These are phyloP conservation scores for Phellinidium pouzarii DNA, from an alignment of 1,284 basidiomycete species.

Conservation along the genomic window DNA sequence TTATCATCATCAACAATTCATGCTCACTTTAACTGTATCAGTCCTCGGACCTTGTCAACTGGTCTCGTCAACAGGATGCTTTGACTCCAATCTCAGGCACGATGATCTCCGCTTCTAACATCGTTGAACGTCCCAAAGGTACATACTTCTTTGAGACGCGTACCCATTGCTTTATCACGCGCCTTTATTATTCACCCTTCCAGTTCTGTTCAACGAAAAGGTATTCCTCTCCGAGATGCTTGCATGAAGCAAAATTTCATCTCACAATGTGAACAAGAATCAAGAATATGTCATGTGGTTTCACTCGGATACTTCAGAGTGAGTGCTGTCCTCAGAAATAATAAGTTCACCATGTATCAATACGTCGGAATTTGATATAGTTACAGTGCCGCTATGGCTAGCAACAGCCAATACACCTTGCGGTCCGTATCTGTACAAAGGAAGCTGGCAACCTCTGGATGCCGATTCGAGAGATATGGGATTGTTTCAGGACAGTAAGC, in stretches of 20 bases:
- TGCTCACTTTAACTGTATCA: conserved; percentile 21
- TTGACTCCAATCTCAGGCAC: conserved; percentile 46
- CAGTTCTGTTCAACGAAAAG: conserved; percentile 49
- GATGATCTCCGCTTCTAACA: conserved; percentile 51
- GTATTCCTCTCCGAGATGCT: conserved; percentile 24
- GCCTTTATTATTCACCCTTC: background rate
- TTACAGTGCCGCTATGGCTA: conserved; percentile 54
- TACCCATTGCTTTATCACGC: background rate
- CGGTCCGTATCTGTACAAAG: conserved; percentile 51
- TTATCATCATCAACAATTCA: conserved; percentile 6
- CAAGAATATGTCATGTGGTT: conserved; percentile 68
- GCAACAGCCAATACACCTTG: conserved; percentile 53
- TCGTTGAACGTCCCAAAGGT: conserved; percentile 63
- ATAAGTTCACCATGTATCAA: conserved; percentile 4
- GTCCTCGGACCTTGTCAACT: conserved; percentile 48
- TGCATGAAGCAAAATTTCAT: background rate
- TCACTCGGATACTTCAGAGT: conserved; percentile 59
- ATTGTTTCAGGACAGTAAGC: conserved; percentile 48
- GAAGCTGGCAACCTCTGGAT: conserved; percentile 51
- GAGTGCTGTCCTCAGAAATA: conserved; percentile 22
- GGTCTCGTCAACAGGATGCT: conserved; percentile 54
- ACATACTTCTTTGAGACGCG: conserved; percentile 10
- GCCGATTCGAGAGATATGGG: conserved; percentile 57
- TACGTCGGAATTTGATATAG: conserved; percentile 26
- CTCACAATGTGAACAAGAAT: conserved; percentile 32